phyloP scores from a whole-genome alignment of 2,329 filamentous ascomycete species.

The Cladosporium velox region DNA sequence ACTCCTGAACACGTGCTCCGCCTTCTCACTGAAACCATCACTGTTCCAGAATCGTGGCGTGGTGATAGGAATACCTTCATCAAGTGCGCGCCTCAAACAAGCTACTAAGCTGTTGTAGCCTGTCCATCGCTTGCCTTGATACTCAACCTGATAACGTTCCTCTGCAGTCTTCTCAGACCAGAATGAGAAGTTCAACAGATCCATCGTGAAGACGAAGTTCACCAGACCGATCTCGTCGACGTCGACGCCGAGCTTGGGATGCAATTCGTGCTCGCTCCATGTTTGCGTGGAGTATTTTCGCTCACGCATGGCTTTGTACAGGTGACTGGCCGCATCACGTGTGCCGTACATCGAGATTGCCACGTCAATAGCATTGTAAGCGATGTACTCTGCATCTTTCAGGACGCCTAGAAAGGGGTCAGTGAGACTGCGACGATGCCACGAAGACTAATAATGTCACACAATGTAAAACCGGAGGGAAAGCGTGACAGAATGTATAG shows the following conservation, averaged over 20 bases:
- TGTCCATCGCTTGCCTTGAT: conserved; percentile 79
- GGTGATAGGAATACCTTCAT: conserved; percentile 90
- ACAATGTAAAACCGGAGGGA: too few relatives aligned
- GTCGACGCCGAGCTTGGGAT: conserved; percentile 63
- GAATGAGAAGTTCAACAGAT: conserved; percentile 92
- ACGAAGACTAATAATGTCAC: not conserved
- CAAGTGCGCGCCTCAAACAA: conserved; percentile 78
- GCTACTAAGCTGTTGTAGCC: conserved; percentile 96
- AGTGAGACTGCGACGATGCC: not conserved
- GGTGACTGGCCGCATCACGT: conserved; percentile 76
- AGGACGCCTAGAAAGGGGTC: conserved; percentile 64
- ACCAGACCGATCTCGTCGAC: conserved; percentile 48
- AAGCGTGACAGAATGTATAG: not conserved
- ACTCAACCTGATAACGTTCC: conserved; percentile 80
- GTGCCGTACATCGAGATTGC: conserved; percentile 80
- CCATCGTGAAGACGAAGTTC: conserved; percentile 96
- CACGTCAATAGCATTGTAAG: conserved; percentile 90
- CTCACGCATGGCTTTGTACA: conserved; percentile 79
- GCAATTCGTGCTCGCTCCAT: conserved; percentile 87
- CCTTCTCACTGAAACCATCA: conserved; percentile 57
- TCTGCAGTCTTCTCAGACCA: conserved; percentile 75
- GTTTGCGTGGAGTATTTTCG: conserved; percentile 80
- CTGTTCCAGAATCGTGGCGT: conserved; percentile 77
- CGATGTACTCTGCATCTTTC: conserved; percentile 79
- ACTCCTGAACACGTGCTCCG: conserved; percentile 81